Evolutionary conservation across 257 asterid genomes (phyloP).

Genomic region (Solanum virginianum): DNA sequence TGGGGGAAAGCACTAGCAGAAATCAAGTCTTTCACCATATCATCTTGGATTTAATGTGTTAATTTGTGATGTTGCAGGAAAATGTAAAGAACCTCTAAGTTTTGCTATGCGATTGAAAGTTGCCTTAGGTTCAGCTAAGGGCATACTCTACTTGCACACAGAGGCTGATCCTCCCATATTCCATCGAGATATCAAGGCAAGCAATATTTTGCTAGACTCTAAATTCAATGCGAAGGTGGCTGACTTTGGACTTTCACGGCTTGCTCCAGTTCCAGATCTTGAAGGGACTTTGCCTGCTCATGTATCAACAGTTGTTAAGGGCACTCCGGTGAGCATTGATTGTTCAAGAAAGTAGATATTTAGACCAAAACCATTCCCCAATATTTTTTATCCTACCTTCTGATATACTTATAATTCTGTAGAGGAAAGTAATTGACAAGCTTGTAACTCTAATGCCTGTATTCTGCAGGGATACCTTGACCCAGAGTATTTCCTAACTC

Average conservation of each 20-base stretch:
- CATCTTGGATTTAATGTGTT: neutral
- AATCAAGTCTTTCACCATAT: neutral
- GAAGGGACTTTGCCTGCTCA: constrained; percentile 70
- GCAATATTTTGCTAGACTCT: constrained; percentile 75
- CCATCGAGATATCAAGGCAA: constrained; percentile 97
- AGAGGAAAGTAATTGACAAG: neutral
- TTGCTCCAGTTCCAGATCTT: constrained; percentile 77
- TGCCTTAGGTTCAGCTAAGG: constrained; percentile 78
- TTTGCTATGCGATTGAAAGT: constrained; percentile 67
- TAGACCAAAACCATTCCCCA: neutral
- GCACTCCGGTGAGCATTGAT: constrained; percentile 73
- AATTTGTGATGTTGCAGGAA: constrained; percentile 30
- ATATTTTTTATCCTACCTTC: neutral
- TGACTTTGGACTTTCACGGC: constrained; percentile 88
- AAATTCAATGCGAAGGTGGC: constrained; percentile 77
- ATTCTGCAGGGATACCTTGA: constrained; percentile 85
- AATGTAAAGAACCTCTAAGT: constrained; percentile 35
- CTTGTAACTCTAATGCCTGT: neutral
- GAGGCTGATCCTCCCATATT: constrained; percentile 99
- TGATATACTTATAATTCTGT: neutral
- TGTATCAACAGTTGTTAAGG: constrained; percentile 91
- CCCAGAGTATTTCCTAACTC: constrained; percentile 93
- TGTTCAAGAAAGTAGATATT: neutral
- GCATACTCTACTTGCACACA: constrained; percentile 85
- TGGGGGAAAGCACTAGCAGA: neutral